Evolutionary conservation across 2,329 filamentous ascomycete species (phyloP).

Genomic region (Arthrinium phaeospermum): DNA sequence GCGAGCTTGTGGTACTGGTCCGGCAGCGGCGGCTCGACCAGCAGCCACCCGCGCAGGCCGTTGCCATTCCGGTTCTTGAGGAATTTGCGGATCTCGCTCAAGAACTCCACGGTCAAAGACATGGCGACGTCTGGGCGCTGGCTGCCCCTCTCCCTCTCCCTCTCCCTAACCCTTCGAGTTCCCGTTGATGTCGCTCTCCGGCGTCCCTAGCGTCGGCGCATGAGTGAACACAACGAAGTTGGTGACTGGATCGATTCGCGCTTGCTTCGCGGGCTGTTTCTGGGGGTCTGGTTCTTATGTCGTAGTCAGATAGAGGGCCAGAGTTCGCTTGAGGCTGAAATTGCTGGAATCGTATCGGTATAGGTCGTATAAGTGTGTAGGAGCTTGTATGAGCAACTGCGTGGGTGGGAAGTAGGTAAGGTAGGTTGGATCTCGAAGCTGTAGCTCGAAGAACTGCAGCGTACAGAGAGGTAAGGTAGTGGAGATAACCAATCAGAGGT

Average conservation of each 20-base stretch:
- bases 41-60: conserved; percentile 71
- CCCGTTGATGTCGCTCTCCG: not conserved
- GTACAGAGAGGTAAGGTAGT: not conserved
- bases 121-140: conserved; percentile 47
- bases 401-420: not conserved
- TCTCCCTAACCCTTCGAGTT: not conserved
- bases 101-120: conserved; percentile 71
- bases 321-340: not conserved
- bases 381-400: not conserved
- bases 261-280: not conserved
- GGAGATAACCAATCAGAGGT: not conserved
- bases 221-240: not conserved
- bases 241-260: not conserved
- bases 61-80: conserved; percentile 68
- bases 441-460: not conserved
- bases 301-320: not conserved
- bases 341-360: not conserved
- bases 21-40: conserved; percentile 74
- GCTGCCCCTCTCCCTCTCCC: not conserved
- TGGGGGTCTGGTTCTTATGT: not conserved
- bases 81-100: conserved; percentile 66
- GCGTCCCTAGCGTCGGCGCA: conserved; percentile 6
- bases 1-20: conserved; percentile 72
- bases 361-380: not conserved
- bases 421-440: not conserved